Evolutionary conservation across 768 basidiomycete species (phyloP), one percentile per base, ranked within the genome.

Genomic region (Mycena galopus): DNA sequence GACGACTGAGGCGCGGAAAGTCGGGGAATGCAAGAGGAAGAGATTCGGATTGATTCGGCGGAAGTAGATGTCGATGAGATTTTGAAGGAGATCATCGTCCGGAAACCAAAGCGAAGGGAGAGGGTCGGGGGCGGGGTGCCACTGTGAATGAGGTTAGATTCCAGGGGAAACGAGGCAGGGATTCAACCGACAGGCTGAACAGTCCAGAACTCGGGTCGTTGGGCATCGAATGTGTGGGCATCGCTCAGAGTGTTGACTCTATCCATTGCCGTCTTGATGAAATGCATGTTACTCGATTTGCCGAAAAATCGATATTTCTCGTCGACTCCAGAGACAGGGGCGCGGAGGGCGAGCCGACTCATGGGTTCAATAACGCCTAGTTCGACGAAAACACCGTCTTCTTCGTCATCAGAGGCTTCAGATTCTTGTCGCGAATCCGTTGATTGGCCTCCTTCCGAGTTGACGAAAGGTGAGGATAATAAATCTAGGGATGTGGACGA

Each of bases 21-120:
- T 87, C 0, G 90, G 89, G 1, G 87, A 86, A 76, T 95, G 94
- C 9, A 96, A 80, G 9, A 95, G 79, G 0, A 93, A 93, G 6
- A 86, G 73, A 47, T 86, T 77, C 16, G 80, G 68, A 73, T 94
- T 91, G 62, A 87, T 64, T 42, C 86, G 75, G 0, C 78, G 77
- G 75, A 95, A 96, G 78, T 90, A 94, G 17, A 89, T 79, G 33
- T 86, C 82, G 50, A 71, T 65, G 27, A 69, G 57, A 42, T 16
- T 35, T 16, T 47, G n/a, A 23, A 67, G 29, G 61, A 93, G 82
- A 35, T 96, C 83, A 0, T 74, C 70, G 14, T 78, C 75, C 17
- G 89, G 82, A 17, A 96, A 83, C n/a, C n/a, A n/a, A n/a, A 42
- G 19, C 44, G 12, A 10, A n/a, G 19, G 44, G 4, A n/a, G 50